phyloP scores from a whole-genome alignment of 2,329 filamentous ascomycete genomes.

The Lecanicillium sp. region DNA sequence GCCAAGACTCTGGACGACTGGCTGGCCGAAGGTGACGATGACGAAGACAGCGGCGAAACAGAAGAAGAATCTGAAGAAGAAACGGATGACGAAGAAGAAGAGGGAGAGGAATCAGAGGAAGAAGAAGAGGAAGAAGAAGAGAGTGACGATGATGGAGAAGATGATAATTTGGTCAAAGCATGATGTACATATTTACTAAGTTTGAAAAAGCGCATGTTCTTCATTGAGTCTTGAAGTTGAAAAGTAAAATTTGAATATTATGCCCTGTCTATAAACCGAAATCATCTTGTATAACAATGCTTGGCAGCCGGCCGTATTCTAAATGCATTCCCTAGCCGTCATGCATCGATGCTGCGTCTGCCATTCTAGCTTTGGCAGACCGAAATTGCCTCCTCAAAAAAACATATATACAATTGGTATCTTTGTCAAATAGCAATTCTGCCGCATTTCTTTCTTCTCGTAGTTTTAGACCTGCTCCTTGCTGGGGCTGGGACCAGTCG shows the following conservation, averaged over 20 bases:
- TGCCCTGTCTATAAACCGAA: neutral
- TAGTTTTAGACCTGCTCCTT: conserved; percentile 20
- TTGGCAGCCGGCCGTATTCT: neutral
- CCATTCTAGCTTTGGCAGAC: no score
- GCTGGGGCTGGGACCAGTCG: conserved; percentile 4
- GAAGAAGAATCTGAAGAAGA: conserved; percentile 46
- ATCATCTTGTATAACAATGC: neutral
- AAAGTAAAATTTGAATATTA: no score
- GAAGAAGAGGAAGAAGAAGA: conserved; percentile 38
- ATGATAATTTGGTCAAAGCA: conserved; percentile 37
- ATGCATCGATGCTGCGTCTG: no score
- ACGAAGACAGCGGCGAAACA: conserved; percentile 48
- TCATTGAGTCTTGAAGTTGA: no score
- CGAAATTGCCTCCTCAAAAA: neutral
- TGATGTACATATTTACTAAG: conserved; percentile 15
- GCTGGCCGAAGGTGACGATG: conserved; percentile 67
- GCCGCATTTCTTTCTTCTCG: no score
- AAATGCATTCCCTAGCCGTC: no score
- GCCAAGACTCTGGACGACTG: conserved; percentile 89
- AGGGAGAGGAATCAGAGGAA: conserved; percentile 44
- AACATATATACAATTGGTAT: neutral
- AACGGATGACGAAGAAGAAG: conserved; percentile 45
- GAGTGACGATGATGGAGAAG: conserved; percentile 40
- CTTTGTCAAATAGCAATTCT: neutral
- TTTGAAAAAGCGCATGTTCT: no score